Evolutionary conservation across 2,329 filamentous ascomycete species (phyloP), one percentile per base, ranked within the genome.

Genomic region (Bretziella fagacearum): DNA sequence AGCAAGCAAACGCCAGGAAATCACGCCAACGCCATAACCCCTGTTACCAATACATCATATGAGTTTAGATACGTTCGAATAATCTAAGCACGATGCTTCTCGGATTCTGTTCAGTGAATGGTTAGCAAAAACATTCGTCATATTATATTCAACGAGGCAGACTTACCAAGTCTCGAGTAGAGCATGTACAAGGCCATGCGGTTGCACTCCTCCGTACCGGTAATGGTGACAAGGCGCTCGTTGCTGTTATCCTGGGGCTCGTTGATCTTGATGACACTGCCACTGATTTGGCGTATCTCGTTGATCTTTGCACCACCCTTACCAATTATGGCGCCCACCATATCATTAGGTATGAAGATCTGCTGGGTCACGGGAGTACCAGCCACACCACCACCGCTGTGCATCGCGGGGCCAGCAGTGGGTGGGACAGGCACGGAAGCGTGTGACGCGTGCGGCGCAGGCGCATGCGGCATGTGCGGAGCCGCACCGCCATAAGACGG

Each of bases 111-210:
- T 22, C 40, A 46, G 50, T 22, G 36, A 55, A 60, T 56, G 13
- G 26, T 30, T 36, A 27, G 20, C 32, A 25, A 27, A 18, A 5
- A 33, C 6, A 30, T 18, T 22, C 29, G 35, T 36, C 13, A 15
- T 30, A 23, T 37, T 8, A 44, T 17, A 29, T 20, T 26, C 13
- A 11, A 52, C 22, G 10, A 6, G n/a, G n/a, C n/a, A n/a, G 25
- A 42, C 70, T 68, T 62, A 94, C 91, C 91, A 62, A 98, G 81
- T 71, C 91, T 78, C 51, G 85, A 93, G 65, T 98, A 98, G 47
- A 98, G 76, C 87, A 98, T 95, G 67, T 96, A 98, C 48, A 98
- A 67, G n/a, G 91, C 91, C 87, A 98, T 96, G 59, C 94, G 84
- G 66, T 98, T 98, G 70, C 86, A 95, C 65, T 98, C 91, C 57